A percentile compares a stretch with the other conserved stretches of the same genome.
Conservation (phyloP, 1,139 yeast genomes). For the Saccharomyces hybrid region DNA sequence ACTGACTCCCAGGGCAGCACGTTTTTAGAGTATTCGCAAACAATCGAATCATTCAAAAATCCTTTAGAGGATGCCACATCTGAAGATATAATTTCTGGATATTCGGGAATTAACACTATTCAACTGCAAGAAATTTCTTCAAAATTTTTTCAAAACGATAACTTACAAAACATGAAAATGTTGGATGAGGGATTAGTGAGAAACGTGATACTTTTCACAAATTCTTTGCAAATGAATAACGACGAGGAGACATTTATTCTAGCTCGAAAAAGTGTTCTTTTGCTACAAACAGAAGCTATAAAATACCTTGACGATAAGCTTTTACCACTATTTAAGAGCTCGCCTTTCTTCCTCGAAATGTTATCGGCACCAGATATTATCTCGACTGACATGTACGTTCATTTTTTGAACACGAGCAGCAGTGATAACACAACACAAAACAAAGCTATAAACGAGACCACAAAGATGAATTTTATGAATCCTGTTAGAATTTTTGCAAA, state of each 20-base stretch:
- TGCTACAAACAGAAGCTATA: slow-evolving; percentile 47
- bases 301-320: slow-evolving; percentile 44
- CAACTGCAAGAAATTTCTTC: slow-evolving; percentile 10
- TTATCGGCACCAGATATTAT: slow-evolving; percentile 17
- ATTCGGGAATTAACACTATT: slow-evolving; percentile 9
- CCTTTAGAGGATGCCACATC: slow-evolving; percentile 54
- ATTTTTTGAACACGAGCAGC: neutral
- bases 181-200: slow-evolving; percentile 16
- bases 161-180: slow-evolving; percentile 10
- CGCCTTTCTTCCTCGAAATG: slow-evolving; percentile 41
- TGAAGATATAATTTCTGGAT: slow-evolving; percentile 22
- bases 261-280: slow-evolving; percentile 52
- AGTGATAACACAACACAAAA: neutral
- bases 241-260: slow-evolving; percentile 18
- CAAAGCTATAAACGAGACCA: slow-evolving; percentile 3
- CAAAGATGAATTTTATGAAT: slow-evolving; percentile 1
- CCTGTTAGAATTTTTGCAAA: slow-evolving; percentile 13
- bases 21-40: slow-evolving; percentile 53
- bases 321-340: slow-evolving; percentile 48
- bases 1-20: slow-evolving; percentile 12
- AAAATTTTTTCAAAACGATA: slow-evolving; percentile 11
- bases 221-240: neutral
- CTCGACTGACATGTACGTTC: neutral
- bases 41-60: slow-evolving; percentile 60
- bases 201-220: slow-evolving; percentile 11